Evolutionary conservation across 2,329 filamentous ascomycete species (phyloP).

Genomic region (Chalara sp.): DNA sequence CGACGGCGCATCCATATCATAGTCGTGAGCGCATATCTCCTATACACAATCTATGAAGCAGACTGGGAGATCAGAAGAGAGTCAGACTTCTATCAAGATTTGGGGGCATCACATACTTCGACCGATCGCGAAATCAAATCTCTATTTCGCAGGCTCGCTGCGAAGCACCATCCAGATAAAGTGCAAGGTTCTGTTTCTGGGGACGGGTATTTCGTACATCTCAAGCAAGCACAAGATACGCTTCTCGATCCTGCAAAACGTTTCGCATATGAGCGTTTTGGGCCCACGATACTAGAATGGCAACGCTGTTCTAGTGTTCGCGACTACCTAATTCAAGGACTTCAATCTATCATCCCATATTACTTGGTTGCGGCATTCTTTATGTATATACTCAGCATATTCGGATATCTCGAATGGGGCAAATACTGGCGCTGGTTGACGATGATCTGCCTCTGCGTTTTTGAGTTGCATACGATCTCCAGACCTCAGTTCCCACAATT

Average conservation of each 20-base stretch:
- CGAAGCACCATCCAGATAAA: constrained; percentile 81
- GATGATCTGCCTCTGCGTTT: constrained; percentile 43
- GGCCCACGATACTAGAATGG: constrained; percentile 64
- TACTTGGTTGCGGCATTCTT: constrained; percentile 50
- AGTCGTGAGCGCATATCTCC: constrained; percentile 76
- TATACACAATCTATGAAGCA: constrained; percentile 89
- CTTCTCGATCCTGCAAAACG: constrained; percentile 68
- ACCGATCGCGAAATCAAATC: constrained; percentile 75
- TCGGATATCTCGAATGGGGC: constrained; percentile 63
- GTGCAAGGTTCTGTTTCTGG: constrained; percentile 23
- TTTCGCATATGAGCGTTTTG: constrained; percentile 88
- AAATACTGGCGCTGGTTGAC: constrained; percentile 60
- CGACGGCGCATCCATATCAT: constrained; percentile 76
- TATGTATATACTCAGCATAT: constrained; percentile 54
- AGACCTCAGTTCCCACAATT: constrained; percentile 44
- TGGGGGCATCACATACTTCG: constrained; percentile 63
- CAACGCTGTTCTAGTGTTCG: constrained; percentile 57
- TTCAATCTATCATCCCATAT: constrained; percentile 50
- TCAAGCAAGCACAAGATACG: constrained; percentile 79
- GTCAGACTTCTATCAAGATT: constrained; percentile 72
- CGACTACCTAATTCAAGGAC: constrained; percentile 66
- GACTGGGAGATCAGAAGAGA: constrained; percentile 68
- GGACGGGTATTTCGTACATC: constrained; percentile 63
- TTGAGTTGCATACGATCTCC: constrained; percentile 51
- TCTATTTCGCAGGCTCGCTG: constrained; percentile 71